Evolutionary conservation across 2,329 filamentous ascomycete species (phyloP), one percentile per base, ranked within the genome.

Genomic region (Xylaria sp.): DNA sequence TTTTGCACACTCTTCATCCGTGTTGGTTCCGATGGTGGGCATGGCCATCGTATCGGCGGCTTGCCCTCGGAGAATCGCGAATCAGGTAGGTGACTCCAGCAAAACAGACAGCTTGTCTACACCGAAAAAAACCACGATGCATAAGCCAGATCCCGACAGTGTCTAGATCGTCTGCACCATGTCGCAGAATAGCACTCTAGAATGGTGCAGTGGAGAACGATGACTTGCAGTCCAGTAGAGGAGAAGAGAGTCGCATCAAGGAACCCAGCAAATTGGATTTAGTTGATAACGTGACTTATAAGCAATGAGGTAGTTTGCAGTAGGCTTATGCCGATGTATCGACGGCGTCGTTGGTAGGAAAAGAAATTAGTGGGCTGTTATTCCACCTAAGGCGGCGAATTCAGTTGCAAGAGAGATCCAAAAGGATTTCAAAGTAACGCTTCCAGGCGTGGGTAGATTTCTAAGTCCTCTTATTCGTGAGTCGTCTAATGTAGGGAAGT

Each of bases 191-290:
- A 31, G 11, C 40, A 61, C 33, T 56, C 33, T 59, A 54, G 42
- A 59, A 59, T 48, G 56, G 64, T 66, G 69, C 15, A 53, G 71
- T 72, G 71, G 66, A 65, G 69, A 62, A 59, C 26, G 62, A 69
- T 72, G 69, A 70, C 71, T 71, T 69, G 71, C 66, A 68, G 63
- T 63, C 63, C 60, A 60, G 65, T 59, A 60, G 44, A 65, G 59
- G 36, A 63, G 48, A 67, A 56, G 51, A 67, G 51, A 51, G 63
- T 68, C 38, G 58, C 63, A 69, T 69, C 33, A 61, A 63, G n/a
- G 20, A 67, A 59, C 66, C 68, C 61, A 59, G 61, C 63, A 67
- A 63, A 56, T 66, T 58, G 64, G 67, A 51, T 65, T 63, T 42
- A 66, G 63, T 65, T 36, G 65, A 72, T 67, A 66, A 60, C 57